Percentiles rank a stretch among this genome's conserved stretches.
Evolutionary conservation across 2,329 filamentous ascomycete species (phyloP).

Genomic region (Diaporthe helianthi): DNA sequence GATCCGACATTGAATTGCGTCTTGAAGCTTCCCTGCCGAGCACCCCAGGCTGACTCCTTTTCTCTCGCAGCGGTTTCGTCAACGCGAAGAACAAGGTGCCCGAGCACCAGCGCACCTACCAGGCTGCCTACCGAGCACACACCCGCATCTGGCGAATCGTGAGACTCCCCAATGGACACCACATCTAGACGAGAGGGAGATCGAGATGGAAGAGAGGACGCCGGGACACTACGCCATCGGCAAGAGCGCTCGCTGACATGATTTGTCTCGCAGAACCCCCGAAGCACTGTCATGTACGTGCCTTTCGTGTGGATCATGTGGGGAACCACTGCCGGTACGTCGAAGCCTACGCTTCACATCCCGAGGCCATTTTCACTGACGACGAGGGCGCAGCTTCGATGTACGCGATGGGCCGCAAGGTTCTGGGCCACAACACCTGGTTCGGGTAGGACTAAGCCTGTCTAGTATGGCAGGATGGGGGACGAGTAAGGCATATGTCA

Average conservation of each 20-base stretch:
- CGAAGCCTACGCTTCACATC: background rate
- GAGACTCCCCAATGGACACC: slow-evolving; percentile 47
- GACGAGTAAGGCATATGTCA: background rate
- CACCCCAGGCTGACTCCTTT: slow-evolving; percentile 40
- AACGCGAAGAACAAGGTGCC: slow-evolving; percentile 80
- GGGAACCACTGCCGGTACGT: slow-evolving; percentile 68
- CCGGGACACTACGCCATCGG: background rate
- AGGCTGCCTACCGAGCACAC: slow-evolving; percentile 73
- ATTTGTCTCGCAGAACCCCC: slow-evolving; percentile 60
- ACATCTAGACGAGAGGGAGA: background rate
- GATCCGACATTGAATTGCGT: slow-evolving; percentile 13
- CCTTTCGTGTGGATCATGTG: slow-evolving; percentile 73
- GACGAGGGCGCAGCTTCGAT: slow-evolving; percentile 53
- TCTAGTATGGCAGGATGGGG: background rate
- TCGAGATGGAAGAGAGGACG: slow-evolving; percentile 18
- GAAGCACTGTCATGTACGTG: slow-evolving; percentile 69
- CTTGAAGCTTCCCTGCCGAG: slow-evolving; percentile 6
- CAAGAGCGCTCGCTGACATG: slow-evolving; percentile 36
- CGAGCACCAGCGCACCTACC: slow-evolving; percentile 76
- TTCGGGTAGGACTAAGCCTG: slow-evolving; percentile 61
- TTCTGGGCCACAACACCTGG: slow-evolving; percentile 82
- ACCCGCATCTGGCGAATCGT: slow-evolving; percentile 81
- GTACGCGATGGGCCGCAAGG: slow-evolving; percentile 78
- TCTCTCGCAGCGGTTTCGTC: slow-evolving; percentile 56
- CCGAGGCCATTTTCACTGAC: slow-evolving; percentile 37